Base-by-base conservation (phyloP, 768 basidiomycete species). In the Chlorophyllum brunneum region DNA sequence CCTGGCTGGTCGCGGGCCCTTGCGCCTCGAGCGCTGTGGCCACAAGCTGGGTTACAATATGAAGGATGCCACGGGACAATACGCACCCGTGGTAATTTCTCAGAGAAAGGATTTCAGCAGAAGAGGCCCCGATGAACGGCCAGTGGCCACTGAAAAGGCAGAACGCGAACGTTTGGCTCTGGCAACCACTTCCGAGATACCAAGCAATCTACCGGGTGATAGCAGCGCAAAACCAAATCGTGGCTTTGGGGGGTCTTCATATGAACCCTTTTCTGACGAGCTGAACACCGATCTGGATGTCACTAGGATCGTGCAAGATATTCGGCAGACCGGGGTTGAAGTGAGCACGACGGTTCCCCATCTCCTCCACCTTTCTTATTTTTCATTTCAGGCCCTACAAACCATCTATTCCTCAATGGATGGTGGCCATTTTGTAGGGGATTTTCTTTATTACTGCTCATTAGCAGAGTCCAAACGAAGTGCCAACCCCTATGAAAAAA, bases 391-490 rank as follows among this genome's bases (percentile, higher is more conserved):
- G 39, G 39, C 49, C 2, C 31, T 50, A 29, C 59, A 87, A 83
- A 75, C 83, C 68, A 81, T 87, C 18, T 82, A 83, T 62, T 76
- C 83, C 16, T 88, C 86, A 2, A 78, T 83, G 75, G 87, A 89
- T 61, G 83, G 86, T 13, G 87, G 86, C 0, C 84, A 86, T 63
- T 90, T 82, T 64, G 67, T 88, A 9, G 86, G 83, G 62, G 87
- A 89, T 67, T 89, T 85, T 64, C 78, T 84, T 54, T 87, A 85
- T 63, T 90, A 86, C 60, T 84, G 85, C 61, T 87, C 85, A 8
- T 74, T 88, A 23, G 85, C 85, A 4, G 86, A 88, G 62, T 76
- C 80, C 23, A 79, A 76, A 60, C 78, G 83, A 2, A 71, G 65
- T 16, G 69, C 70, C 38, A 46, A 44, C 39, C 52, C 52, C 11